phyloP scores from a whole-genome alignment of 345 rosid genomes.

The Eucalyptus sp. region DNA sequence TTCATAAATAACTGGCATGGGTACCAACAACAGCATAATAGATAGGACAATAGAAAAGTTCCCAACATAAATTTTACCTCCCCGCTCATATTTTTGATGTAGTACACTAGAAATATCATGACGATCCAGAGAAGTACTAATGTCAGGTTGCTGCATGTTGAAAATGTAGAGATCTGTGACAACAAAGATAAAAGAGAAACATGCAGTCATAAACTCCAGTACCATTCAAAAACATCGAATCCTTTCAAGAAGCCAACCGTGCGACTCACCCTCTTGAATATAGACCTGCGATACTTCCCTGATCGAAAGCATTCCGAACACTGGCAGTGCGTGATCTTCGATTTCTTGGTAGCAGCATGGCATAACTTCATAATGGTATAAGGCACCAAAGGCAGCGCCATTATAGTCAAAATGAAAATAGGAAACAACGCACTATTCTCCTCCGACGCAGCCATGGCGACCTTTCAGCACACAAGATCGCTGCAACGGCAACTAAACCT shows the following conservation, averaged over 20 bases:
- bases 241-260: background rate
- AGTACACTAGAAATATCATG: slow-evolving; percentile 82
- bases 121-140: slow-evolving; percentile 71
- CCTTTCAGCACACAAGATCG: background rate
- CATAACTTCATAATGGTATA: slow-evolving; percentile 67
- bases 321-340: slow-evolving; percentile 67
- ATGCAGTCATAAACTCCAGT: background rate
- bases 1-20: background rate
- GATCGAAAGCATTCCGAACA: slow-evolving; percentile 75
- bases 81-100: slow-evolving; percentile 79
- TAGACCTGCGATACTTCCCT: slow-evolving; percentile 77
- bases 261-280: slow-evolving; percentile 57
- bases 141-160: slow-evolving; percentile 85
- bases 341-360: slow-evolving; percentile 57
- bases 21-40: background rate
- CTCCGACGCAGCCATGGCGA: slow-evolving; percentile 79
- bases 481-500: background rate
- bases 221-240: background rate
- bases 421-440: slow-evolving; percentile 89
- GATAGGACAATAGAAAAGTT: background rate
- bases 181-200: background rate
- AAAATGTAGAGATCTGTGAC: slow-evolving; percentile 83
- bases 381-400: slow-evolving; percentile 92
- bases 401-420: slow-evolving; percentile 86
- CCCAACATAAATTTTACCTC: slow-evolving; percentile 34